Evolutionary conservation across 2,329 filamentous ascomycete species (phyloP).

Genomic region (Pezicula carpinea): DNA sequence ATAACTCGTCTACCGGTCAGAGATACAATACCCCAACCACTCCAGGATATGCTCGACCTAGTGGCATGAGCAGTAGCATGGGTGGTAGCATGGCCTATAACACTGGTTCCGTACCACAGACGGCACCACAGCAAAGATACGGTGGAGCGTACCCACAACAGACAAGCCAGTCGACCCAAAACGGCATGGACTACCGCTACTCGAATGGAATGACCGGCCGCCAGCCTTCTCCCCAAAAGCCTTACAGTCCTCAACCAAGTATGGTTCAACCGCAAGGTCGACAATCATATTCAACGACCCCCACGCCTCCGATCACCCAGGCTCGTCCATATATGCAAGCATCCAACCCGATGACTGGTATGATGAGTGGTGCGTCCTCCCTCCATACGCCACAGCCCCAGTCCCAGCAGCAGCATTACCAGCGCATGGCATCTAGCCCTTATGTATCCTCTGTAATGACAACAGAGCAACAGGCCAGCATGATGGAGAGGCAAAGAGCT

Average conservation of each 20-base stretch:
- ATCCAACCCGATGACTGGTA: slow-evolving; percentile 5
- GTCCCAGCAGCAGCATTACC: slow-evolving; percentile 13
- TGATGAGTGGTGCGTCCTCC: slow-evolving; percentile 20
- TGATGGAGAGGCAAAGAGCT: slow-evolving; percentile 32
- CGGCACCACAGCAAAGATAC: slow-evolving; percentile 14
- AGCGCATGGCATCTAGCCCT: slow-evolving; percentile 18
- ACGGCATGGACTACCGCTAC: slow-evolving; percentile 24
- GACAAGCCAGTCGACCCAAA: slow-evolving; percentile 21
- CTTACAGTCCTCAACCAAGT: slow-evolving; percentile 22
- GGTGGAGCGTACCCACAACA: slow-evolving; percentile 24
- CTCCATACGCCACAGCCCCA: slow-evolving; percentile 7
- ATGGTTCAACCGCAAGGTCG: slow-evolving; percentile 12
- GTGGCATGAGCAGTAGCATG: no score
- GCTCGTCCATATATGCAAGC: slow-evolving; percentile 16
- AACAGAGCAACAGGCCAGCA: slow-evolving; percentile 27
- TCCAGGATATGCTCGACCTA: slow-evolving; percentile 10
- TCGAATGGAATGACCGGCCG: slow-evolving; percentile 19
- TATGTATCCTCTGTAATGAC: slow-evolving; percentile 27
- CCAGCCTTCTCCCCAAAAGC: slow-evolving; percentile 27
- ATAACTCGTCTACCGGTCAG: slow-evolving; percentile 8
- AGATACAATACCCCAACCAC: slow-evolving; percentile 20
- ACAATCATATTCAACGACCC: slow-evolving; percentile 19
- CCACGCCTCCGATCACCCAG: slow-evolving; percentile 18
- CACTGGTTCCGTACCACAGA: slow-evolving; percentile 17
- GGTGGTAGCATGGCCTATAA: slow-evolving; percentile 5